phyloP scores from a whole-genome alignment of 805 yeast genomes.

The Wickerhamomyces bisporus region DNA sequence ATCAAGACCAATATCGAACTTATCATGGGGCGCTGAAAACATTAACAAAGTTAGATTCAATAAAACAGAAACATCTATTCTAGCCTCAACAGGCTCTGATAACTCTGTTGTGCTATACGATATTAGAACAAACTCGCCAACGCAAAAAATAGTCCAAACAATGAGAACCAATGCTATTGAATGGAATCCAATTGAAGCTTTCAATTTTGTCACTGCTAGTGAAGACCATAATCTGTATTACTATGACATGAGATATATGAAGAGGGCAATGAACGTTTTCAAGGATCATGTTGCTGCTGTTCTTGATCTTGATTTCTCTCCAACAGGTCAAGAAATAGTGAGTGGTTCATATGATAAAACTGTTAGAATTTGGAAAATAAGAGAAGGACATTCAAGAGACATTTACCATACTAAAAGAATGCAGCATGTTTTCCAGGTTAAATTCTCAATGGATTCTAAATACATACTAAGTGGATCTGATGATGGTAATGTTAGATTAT shows the following conservation, averaged over 20 bases:
- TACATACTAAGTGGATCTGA: constrained; percentile 90
- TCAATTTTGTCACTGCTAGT: constrained; percentile 81
- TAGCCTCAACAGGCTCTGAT: constrained; percentile 89
- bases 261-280: constrained; percentile 73
- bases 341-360: constrained; percentile 96
- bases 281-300: constrained; percentile 97
- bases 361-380: constrained; percentile 67
- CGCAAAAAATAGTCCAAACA: constrained; percentile 81
- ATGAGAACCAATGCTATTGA: constrained; percentile 80
- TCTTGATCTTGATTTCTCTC: constrained; percentile 90
- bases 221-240: constrained; percentile 94
- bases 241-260: constrained; percentile 95
- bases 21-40: constrained; percentile 97
- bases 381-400: constrained; percentile 90
- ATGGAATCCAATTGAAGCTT: constrained; percentile 99
- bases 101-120: constrained; percentile 89
- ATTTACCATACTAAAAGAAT: constrained; percentile 95
- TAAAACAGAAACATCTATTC: constrained; percentile 79
- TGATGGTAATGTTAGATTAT: constrained; percentile 89
- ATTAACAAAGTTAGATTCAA: constrained; percentile 79
- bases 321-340: constrained; percentile 94
- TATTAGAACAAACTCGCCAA: constrained; percentile 82
- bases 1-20: constrained; percentile 66
- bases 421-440: constrained; percentile 88
- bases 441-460: constrained; percentile 83